phyloP scores from a whole-genome alignment of 2,329 filamentous ascomycete species.

The Chaetomium olivaceum region DNA sequence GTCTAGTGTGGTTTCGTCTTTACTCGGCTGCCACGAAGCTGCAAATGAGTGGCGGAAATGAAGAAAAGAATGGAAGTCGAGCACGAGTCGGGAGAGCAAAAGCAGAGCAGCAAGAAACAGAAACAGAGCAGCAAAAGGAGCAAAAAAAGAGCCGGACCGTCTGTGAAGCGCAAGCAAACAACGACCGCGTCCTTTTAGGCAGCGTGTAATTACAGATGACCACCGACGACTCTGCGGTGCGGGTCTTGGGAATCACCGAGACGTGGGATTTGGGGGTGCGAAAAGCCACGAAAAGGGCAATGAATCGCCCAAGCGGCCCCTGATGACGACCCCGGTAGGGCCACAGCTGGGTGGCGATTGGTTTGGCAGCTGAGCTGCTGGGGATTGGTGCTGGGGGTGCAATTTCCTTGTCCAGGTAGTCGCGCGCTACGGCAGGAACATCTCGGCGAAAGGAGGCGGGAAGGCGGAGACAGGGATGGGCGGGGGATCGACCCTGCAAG shows the following conservation, averaged over 20 bases:
- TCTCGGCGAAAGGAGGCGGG: conserved; percentile 11
- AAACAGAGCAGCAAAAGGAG: not conserved
- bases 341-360: conserved; percentile 3
- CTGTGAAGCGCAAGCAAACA: conserved; percentile 1
- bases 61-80: not conserved
- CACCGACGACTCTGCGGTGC: conserved; percentile 5
- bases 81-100: conserved; percentile 16
- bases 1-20: conserved; percentile 5
- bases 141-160: not conserved
- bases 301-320: conserved; percentile 11
- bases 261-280: conserved; percentile 5
- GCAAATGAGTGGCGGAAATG: conserved; percentile 1
- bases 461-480: conserved; percentile 9
- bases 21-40: conserved; percentile 2
- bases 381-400: conserved; percentile 18
- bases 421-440: conserved; percentile 33
- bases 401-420: conserved; percentile 30
- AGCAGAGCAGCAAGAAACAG: not conserved
- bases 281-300: conserved; percentile 11
- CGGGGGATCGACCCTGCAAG: conserved; percentile 19
- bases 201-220: conserved; percentile 11
- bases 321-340: conserved; percentile 14
- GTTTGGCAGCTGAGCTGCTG: not conserved
- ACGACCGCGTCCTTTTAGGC: not conserved
- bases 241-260: conserved; percentile 8